phyloP scores from a whole-genome alignment of 768 basidiomycete genomes.

The Kwoniella mangroviensis region DNA sequence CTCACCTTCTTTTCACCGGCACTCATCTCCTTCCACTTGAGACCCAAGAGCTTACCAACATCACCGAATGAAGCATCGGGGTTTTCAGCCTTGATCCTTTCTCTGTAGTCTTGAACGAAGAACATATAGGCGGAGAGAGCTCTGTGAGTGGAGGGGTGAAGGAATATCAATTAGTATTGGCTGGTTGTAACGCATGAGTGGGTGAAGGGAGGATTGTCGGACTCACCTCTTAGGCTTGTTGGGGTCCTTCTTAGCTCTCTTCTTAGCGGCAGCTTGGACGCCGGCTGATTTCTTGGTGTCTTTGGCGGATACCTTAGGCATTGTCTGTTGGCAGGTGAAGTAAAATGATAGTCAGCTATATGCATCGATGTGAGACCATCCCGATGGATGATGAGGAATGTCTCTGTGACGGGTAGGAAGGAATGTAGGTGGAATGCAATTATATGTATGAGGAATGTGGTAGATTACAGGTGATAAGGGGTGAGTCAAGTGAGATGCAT shows the following conservation, averaged over 20 bases:
- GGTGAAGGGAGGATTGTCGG: background rate
- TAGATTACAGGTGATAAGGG: background rate
- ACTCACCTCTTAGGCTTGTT: slow-evolving; percentile 76
- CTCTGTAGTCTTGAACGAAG: slow-evolving; percentile 95
- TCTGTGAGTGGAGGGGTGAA: slow-evolving; percentile 51
- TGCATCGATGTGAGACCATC: background rate
- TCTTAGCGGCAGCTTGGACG: slow-evolving; percentile 33
- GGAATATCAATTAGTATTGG: no score
- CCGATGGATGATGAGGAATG: slow-evolving; percentile 1
- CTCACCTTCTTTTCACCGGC: slow-evolving; percentile 88
- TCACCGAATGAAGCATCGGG: slow-evolving; percentile 90
- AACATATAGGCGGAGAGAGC: slow-evolving; percentile 98
- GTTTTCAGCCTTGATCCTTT: slow-evolving; percentile 93
- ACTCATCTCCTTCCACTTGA: slow-evolving; percentile 94
- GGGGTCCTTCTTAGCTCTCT: slow-evolving; percentile 66
- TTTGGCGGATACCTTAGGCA: slow-evolving; percentile 36
- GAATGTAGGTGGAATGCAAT: background rate
- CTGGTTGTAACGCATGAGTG: background rate
- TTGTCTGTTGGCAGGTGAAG: slow-evolving; percentile 14
- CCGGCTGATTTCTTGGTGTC: slow-evolving; percentile 37
- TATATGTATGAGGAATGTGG: slow-evolving; percentile 1
- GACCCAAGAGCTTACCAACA: slow-evolving; percentile 91
- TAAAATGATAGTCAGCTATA: background rate
- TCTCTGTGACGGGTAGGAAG: background rate
- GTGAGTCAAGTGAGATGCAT: slow-evolving; percentile 8